These are phyloP conservation scores for Cymbidium sinense DNA, from an alignment of 106 monocot species.

Conservation along the genomic window DNA sequence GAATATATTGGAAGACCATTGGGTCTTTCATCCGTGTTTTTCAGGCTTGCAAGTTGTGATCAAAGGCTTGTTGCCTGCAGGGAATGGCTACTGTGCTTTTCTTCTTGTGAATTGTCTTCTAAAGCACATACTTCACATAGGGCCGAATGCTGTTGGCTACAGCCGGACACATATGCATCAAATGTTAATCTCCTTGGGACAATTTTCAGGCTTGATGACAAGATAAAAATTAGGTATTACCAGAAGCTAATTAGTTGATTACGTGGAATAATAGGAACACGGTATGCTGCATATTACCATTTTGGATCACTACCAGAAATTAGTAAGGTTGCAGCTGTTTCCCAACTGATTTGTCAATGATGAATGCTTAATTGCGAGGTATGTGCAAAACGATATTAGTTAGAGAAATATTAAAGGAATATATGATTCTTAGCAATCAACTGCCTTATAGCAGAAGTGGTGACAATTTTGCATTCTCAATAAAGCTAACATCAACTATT, in stretches of 20 bases:
- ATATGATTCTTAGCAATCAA: neutral
- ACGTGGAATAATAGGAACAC: neutral
- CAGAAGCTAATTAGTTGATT: neutral
- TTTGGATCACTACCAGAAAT: neutral
- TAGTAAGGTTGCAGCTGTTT: neutral
- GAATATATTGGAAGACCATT: neutral
- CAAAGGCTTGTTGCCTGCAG: neutral
- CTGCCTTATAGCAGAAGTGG: neutral
- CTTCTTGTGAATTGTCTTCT: neutral
- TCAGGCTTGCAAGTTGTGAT: neutral
- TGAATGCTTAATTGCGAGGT: neutral
- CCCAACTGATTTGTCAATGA: neutral
- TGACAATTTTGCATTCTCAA: neutral
- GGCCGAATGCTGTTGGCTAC: neutral
- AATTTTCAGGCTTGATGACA: neutral
- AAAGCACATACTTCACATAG: neutral
- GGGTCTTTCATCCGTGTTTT: neutral
- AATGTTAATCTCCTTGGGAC: neutral
- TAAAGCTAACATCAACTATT: neutral
- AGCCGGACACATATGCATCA: neutral
- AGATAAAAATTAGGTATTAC: neutral
- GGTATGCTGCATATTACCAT: neutral
- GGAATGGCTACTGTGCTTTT: neutral
- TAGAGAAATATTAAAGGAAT: neutral
- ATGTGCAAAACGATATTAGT: neutral